Base-by-base conservation (phyloP, 306 rosid species). In the Rubus parviflorus region DNA sequence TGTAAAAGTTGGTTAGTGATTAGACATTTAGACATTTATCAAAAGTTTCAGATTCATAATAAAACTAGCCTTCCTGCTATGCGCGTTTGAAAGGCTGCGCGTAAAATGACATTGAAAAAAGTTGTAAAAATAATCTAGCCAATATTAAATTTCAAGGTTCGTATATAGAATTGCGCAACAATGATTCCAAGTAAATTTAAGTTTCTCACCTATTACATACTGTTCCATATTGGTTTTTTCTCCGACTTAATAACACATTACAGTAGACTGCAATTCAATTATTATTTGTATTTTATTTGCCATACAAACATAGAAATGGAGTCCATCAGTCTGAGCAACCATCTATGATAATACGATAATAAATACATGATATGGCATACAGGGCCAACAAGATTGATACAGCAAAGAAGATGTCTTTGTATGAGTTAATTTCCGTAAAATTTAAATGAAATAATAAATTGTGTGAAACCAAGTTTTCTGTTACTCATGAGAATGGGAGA, bases 151-250 rank as follows among this genome's bases (percentile, higher is more conserved):
- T 30, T 30, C 35, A 30, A 30, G 35, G 35, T 30, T 30, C 2
- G 35, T 30, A 37, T 54, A 70, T 67, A 53, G n/a, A 23, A 23
- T 42, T 8, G 80, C 72, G 69, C 20, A 83, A 35, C 20, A 45
- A 63, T 6, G 20, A 15, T 77, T 79, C 13, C 68, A 20, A 43
- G 41, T 75, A 25, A 13, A 16, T 6, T 9, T 2, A 10, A 75
- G 49, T 14, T 75, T 12, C 42, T 25, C 5, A 22, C 52, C 14
- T n/a, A 56, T 40, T 46, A 47, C 52, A n/a, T n/a, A n/a, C n/a
- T 9, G 70, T 19, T 4, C 54, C 17, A 7, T 61, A 3, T 54
- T 9, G 54, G 30, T 25, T 25, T 54, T 54, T 8, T 14, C 38
- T 2, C 6, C 14, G 52, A 4, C 68, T 20, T 60, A 43, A 43